These are phyloP conservation scores for Penicillium occitanis DNA, from an alignment of 2,329 filamentous ascomycete species.

Conservation along the genomic window DNA sequence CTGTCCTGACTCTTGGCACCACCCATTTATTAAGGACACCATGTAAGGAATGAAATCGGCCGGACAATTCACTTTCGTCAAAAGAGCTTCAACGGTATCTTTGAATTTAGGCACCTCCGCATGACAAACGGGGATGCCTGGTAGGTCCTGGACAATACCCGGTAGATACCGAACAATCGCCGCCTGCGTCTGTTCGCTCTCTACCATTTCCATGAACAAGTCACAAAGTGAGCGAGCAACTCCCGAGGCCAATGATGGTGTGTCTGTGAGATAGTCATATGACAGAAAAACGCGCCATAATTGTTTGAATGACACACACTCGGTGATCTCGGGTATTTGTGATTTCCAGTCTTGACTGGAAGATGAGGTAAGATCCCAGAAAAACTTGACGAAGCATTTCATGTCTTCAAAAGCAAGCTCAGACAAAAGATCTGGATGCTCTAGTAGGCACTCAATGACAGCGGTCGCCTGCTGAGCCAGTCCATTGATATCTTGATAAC, in stretches of 20 bases:
- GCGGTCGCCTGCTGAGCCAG: conserved; percentile 34
- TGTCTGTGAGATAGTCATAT: conserved; percentile 41
- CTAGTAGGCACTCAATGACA: conserved; percentile 36
- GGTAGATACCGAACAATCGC: not conserved
- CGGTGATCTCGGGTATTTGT: conserved; percentile 15
- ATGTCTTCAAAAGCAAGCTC: conserved; percentile 33
- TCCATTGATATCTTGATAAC: conserved; percentile 36
- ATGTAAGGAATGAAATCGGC: conserved; percentile 34
- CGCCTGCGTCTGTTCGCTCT: not conserved
- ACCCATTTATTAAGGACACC: conserved; percentile 36
- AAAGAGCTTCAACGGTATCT: conserved; percentile 34
- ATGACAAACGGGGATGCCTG: conserved; percentile 39
- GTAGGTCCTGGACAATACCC: conserved; percentile 35
- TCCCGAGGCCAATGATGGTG: conserved; percentile 36
- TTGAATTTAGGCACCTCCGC: conserved; percentile 38
- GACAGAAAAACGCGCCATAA: conserved; percentile 41
- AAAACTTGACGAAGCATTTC: conserved; percentile 34
- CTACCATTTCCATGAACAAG: conserved; percentile 3
- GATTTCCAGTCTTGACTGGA: not conserved
- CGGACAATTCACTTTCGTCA: conserved; percentile 29
- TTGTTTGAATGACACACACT: conserved; percentile 35
- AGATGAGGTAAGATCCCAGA: conserved; percentile 32
- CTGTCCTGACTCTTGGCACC: conserved; percentile 10
- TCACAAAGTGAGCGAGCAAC: conserved; percentile 36
- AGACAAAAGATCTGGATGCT: conserved; percentile 32